phyloP scores from a whole-genome alignment of 768 basidiomycete genomes.

The Leccinum broughii region DNA sequence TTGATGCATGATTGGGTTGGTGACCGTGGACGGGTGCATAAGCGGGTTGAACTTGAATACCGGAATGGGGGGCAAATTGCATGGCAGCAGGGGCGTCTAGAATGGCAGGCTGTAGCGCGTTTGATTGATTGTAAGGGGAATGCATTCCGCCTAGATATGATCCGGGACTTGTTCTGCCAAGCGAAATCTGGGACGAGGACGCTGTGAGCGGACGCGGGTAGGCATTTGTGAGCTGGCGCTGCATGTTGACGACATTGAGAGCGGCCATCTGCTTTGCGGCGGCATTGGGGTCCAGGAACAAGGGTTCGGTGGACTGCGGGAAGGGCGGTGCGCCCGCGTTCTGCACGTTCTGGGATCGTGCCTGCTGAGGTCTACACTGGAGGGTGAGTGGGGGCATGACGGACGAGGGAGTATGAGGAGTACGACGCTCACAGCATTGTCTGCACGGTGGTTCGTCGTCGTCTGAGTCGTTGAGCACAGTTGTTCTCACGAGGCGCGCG shows the following conservation, averaged over 20 bases:
- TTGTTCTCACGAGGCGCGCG: conserved; percentile 18
- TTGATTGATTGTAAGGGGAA: conserved; percentile 30
- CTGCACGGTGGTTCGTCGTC: conserved; percentile 13
- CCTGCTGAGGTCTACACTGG: conserved; percentile 43
- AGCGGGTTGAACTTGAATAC: conserved; percentile 41
- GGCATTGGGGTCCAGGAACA: conserved; percentile 64
- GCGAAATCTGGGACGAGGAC: conserved; percentile 33
- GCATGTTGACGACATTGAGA: conserved; percentile 57
- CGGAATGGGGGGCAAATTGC: conserved; percentile 46
- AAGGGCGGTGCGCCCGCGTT: conserved; percentile 18
- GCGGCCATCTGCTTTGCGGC: conserved; percentile 83
- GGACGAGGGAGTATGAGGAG: not conserved
- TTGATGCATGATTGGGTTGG: conserved; percentile 37
- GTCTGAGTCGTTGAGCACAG: conserved; percentile 11
- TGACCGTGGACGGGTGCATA: conserved; percentile 40
- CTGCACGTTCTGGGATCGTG: conserved; percentile 25
- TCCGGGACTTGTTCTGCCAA: conserved; percentile 65
- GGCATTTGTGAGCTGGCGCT: conserved; percentile 52
- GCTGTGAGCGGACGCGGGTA: conserved; percentile 48
- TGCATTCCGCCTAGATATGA: conserved; percentile 65
- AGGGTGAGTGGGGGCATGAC: conserved; percentile 1
- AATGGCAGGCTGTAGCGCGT: conserved; percentile 41
- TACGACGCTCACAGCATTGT: conserved; percentile 35
- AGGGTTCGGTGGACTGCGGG: conserved; percentile 33
- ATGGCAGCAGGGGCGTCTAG: conserved; percentile 39